A percentile compares a stretch with the other conserved stretches of the same genome.
Conservation (phyloP, 1,284 basidiomycete genomes). For the Ganoderma sinense region DNA sequence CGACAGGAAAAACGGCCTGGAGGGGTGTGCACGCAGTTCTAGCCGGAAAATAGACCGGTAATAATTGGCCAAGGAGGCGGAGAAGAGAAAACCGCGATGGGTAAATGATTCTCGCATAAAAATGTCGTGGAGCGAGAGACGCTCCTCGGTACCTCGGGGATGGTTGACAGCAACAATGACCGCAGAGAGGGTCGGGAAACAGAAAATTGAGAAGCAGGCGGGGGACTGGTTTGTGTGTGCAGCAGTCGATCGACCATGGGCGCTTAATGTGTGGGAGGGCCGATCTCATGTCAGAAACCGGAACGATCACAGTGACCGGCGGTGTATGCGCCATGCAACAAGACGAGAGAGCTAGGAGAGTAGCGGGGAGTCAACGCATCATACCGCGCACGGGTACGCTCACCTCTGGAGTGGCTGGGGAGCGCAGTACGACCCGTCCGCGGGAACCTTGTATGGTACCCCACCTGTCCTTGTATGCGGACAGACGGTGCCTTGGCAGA, state of each 20-base stretch:
- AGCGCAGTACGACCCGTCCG: slow-evolving; percentile 1
- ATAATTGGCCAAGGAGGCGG: slow-evolving; percentile 4
- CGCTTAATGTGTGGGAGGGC: slow-evolving; percentile 1
- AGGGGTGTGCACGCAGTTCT: slow-evolving; percentile 18
- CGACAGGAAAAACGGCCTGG: slow-evolving; percentile 5
- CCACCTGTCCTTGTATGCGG: slow-evolving; percentile 6
- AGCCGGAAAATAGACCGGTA: slow-evolving; percentile 2
- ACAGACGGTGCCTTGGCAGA: background rate
- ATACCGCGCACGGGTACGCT: slow-evolving; percentile 14
- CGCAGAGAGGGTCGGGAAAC: background rate
- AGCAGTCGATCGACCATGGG: slow-evolving; percentile 7
- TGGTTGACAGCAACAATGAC: background rate
- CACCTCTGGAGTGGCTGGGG: slow-evolving; percentile 13
- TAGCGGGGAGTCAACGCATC: slow-evolving; percentile 8
- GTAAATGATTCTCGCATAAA: background rate
- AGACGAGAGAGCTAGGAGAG: slow-evolving; percentile 5
- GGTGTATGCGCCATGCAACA: slow-evolving; percentile 24
- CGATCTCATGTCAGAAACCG: slow-evolving; percentile 15
- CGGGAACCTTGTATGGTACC: slow-evolving; percentile 25
- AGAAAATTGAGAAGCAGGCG: background rate
- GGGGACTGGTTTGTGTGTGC: background rate
- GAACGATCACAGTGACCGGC: slow-evolving; percentile 20
- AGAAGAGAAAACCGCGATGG: slow-evolving; percentile 1
- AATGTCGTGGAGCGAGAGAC: background rate
- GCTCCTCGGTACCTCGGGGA: background rate